Evolutionary conservation across 2,329 filamentous ascomycete genomes (phyloP).

Genomic region (Penicillium sp.): DNA sequence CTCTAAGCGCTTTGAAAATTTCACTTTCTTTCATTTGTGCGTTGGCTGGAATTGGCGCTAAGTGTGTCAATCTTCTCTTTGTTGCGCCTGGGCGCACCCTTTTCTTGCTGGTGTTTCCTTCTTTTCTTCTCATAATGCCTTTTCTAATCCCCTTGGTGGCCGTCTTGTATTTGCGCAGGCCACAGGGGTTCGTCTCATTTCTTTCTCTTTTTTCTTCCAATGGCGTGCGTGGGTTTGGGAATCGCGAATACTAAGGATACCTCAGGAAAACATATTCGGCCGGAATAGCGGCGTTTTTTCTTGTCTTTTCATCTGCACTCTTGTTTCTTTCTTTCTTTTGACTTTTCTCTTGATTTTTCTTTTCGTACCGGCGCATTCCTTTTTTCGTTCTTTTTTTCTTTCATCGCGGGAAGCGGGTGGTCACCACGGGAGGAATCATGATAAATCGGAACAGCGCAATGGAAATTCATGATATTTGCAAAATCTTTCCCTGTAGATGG

Average conservation of each 20-base stretch:
- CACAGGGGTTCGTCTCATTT: not conserved
- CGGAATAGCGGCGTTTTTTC: conserved; percentile 9
- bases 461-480: not conserved
- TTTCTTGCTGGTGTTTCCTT: not conserved
- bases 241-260: conserved; percentile 12
- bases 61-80: not conserved
- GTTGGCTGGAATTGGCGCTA: not conserved
- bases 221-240: conserved; percentile 3
- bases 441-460: not conserved
- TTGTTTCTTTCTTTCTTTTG: not conserved
- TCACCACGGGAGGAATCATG: not conserved
- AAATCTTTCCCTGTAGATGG: not conserved
- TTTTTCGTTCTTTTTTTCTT: not conserved
- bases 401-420: not conserved
- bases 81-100: not conserved
- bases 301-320: not conserved
- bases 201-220: not conserved
- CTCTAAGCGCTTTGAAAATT: not conserved
- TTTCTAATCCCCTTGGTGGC: not conserved
- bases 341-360: not conserved
- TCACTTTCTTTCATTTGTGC: not conserved
- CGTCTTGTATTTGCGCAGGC: conserved; percentile 10
- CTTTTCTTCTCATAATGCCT: not conserved
- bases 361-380: not conserved
- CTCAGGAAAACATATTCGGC: not conserved